A percentile compares a stretch with the other conserved stretches of the same genome.
Conservation (phyloP, 176 grass and related monocot species). For the Alopecurus myosuroides region DNA sequence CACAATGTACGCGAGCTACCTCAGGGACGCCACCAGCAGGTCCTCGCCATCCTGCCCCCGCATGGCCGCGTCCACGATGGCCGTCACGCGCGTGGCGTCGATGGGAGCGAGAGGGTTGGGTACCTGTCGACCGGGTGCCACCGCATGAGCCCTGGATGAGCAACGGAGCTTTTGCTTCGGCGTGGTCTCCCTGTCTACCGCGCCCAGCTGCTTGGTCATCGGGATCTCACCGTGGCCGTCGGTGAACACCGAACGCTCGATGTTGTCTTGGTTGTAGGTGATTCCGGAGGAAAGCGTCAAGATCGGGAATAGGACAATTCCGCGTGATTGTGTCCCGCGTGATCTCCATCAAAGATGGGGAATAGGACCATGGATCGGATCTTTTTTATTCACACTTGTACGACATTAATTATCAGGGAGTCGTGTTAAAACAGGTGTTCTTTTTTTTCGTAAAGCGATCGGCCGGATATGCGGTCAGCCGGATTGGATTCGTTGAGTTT, state of each 20-base stretch:
- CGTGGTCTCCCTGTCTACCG: constrained; percentile 52
- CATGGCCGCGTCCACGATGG: constrained; percentile 31
- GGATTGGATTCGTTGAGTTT: too few relatives aligned
- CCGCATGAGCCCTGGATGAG: constrained; percentile 82
- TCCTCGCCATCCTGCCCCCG: not conserved
- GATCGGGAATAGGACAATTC: constrained; percentile 85
- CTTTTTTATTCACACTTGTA: too few relatives aligned
- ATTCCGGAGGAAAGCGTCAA: constrained; percentile 87
- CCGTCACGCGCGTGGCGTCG: constrained; percentile 35
- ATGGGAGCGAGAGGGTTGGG: constrained; percentile 61
- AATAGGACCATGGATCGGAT: too few relatives aligned
- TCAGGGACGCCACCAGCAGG: constrained; percentile 14
- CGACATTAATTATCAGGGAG: too few relatives aligned
- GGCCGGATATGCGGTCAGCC: too few relatives aligned
- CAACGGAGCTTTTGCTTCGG: constrained; percentile 90
- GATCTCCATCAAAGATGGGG: too few relatives aligned
- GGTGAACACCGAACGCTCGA: constrained; percentile 80
- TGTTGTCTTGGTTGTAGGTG: constrained; percentile 79
- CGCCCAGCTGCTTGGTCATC: constrained; percentile 57
- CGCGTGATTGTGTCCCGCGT: too few relatives aligned
- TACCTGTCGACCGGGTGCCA: constrained; percentile 59
- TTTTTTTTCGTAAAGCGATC: too few relatives aligned
- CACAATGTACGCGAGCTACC: constrained; percentile 41
- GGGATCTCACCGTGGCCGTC: constrained; percentile 67
- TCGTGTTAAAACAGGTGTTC: too few relatives aligned